Percentiles rank a stretch among this genome's conserved stretches.
phyloP scores from a whole-genome alignment of 345 rosid species.

The Eucalyptus tenuipes region DNA sequence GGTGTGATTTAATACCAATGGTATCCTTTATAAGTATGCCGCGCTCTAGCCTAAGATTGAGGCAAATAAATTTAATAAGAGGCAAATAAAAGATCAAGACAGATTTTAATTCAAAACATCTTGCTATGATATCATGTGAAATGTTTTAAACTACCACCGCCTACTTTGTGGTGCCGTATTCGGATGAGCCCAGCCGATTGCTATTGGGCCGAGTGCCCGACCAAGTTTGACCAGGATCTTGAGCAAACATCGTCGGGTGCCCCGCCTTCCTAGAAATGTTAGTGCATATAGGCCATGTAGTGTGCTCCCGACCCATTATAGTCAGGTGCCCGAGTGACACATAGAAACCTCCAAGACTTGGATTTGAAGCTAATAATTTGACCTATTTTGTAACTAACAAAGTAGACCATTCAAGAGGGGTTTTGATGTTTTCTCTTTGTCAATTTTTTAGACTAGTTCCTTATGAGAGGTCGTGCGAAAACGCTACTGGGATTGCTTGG shows the following conservation, averaged over 20 bases:
- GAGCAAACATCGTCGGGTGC: background rate
- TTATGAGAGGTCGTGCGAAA: fast-evolving
- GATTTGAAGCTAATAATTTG: background rate
- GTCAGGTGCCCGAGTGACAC: background rate
- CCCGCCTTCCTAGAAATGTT: background rate
- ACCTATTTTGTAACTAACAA: fast-evolving
- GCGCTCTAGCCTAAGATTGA: too few species aligned
- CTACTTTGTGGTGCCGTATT: too few species aligned
- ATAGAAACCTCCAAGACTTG: background rate
- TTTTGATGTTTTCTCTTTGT: background rate
- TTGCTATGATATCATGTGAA: too few species aligned
- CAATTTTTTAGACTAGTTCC: too few species aligned
- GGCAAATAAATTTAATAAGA: too few species aligned
- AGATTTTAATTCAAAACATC: fast-evolving
- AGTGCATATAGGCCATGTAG: background rate
- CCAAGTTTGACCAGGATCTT: fast-evolving
- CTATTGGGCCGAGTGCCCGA: background rate
- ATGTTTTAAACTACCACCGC: fast-evolving
- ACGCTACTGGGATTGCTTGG: fast-evolving
- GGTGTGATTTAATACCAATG: too few species aligned
- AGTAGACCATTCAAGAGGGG: background rate
- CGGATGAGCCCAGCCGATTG: background rate
- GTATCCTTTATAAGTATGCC: too few species aligned
- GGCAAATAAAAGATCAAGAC: too few species aligned
- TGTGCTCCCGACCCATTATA: fast-evolving